Base-by-base conservation (phyloP, 2,329 filamentous ascomycete genomes). In the Helotiales sp. region DNA sequence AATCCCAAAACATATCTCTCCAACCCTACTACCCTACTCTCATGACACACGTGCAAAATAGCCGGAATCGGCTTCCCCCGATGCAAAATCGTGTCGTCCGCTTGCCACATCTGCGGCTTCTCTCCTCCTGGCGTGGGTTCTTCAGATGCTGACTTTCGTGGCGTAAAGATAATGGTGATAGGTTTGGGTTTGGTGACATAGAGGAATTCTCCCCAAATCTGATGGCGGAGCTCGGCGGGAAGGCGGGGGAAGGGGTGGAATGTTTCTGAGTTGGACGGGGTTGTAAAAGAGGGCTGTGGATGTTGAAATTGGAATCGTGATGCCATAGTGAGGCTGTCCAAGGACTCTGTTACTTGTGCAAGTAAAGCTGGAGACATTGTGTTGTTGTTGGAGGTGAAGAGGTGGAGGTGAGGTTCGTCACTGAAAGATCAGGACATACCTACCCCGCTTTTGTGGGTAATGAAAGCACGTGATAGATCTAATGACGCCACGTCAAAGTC, bases 161-260 rank as follows among this genome's bases (percentile, higher is more conserved):
- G 19, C 2, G 33, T 9, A 17, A 52, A 22, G 17, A 19, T 44
- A 19, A 52, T 44, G 19, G 50, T 15, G 36, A 52, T 30, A 12
- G 34, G 50, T 6, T 24, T 2, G 13, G 50, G 50, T 1, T 13
- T 3, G 36, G 36, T 52, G 50, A 52, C 2, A 27, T 30, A 17
- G 25, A 52, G 34, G 36, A 52, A 30, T 2, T n/a, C n/a, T 12
- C n/a, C 5, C 50, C 50, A 52, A 36, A 52, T 52, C 19, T 52
- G 42, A 2, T 38, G 33, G 12, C 48, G 31, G 4, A 44, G 40
- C n/a, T 44, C 40, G 22, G 19, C n/a, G 34, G 27, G 50, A n/a
- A 52, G 50, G 25, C 7, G 2, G 2, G 50, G 15, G 25, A 52
- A 52, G 13, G 38, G 36, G 15, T 36, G 17, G 8, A 19, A 29